Evolutionary conservation across 768 basidiomycete genomes (phyloP).

Genomic region (Leccinum imitatum): DNA sequence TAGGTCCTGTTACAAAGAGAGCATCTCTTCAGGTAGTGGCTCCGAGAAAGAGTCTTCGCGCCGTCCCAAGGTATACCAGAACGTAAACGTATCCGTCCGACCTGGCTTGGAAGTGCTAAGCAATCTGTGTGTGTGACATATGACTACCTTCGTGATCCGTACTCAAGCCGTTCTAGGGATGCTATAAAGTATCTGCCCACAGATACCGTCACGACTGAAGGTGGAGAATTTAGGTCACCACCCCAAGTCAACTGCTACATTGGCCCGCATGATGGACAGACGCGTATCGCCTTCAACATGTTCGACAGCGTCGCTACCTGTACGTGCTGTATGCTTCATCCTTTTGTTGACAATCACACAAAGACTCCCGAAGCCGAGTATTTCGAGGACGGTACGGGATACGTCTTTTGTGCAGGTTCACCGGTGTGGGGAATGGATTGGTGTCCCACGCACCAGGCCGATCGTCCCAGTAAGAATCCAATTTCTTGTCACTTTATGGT

Average conservation of each 20-base stretch:
- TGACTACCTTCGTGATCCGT: neutral
- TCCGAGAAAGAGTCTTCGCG: conserved; percentile 48
- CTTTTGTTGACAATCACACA: neutral
- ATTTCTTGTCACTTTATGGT: neutral
- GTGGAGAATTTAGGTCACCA: conserved; percentile 50
- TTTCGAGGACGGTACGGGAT: conserved; percentile 55
- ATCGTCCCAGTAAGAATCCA: conserved; percentile 47
- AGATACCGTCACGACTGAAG: conserved; percentile 47
- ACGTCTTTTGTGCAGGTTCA: conserved; percentile 84
- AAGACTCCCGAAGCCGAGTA: conserved; percentile 50
- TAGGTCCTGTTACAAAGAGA: conserved; percentile 75
- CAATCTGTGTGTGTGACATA: conserved; percentile 48
- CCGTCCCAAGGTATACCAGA: conserved; percentile 58
- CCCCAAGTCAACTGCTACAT: conserved; percentile 61
- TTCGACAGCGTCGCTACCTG: conserved; percentile 60
- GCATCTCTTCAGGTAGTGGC: conserved; percentile 27
- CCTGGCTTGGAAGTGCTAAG: conserved; percentile 47
- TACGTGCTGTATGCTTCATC: conserved; percentile 44
- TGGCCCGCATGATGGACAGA: conserved; percentile 61
- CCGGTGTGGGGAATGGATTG: conserved; percentile 92
- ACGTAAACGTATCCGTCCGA: conserved; percentile 43
- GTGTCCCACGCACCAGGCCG: conserved; percentile 76
- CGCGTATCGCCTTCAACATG: conserved; percentile 46
- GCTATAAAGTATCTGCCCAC: conserved; percentile 61
- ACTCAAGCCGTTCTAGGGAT: conserved; percentile 40